Conservation (phyloP, 306 rosid genomes). For the Sphenostylis stenocarpa region DNA sequence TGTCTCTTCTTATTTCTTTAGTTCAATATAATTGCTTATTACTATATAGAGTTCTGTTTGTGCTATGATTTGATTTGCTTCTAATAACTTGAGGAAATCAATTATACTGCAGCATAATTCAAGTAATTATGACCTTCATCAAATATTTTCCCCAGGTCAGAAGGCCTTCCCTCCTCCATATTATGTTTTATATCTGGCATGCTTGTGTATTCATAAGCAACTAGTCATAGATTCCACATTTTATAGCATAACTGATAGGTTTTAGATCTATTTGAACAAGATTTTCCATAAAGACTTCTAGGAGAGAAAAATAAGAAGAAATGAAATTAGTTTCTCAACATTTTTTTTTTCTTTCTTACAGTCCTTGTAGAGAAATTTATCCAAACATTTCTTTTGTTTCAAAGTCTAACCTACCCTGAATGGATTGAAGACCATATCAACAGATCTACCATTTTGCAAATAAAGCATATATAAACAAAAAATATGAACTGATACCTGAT, state of each 20-base stretch:
- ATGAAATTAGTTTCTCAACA: too few relatives aligned
- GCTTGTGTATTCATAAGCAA: too few relatives aligned
- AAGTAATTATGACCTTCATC: constrained; percentile 69
- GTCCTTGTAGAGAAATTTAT: too few relatives aligned
- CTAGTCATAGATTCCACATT: too few relatives aligned
- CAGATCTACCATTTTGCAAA: too few relatives aligned
- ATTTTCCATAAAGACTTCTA: not conserved
- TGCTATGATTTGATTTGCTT: not conserved
- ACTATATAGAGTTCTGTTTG: not conserved
- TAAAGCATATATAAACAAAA: not conserved
- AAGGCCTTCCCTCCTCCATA: not conserved
- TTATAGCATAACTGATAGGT: too few relatives aligned
- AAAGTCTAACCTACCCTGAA: too few relatives aligned
- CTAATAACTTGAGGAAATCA: not conserved
- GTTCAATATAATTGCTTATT: not conserved
- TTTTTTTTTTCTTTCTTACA: too few relatives aligned
- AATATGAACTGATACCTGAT: not conserved
- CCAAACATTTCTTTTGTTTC: too few relatives aligned
- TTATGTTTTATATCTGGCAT: not conserved
- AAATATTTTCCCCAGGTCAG: constrained; percentile 90
- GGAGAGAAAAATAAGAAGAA: too few relatives aligned
- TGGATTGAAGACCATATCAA: too few relatives aligned
- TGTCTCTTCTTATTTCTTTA: not conserved
- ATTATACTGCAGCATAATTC: constrained; percentile 67
- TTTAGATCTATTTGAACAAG: too few relatives aligned